These are phyloP conservation scores for barrel medic (Medicago truncatula) DNA, from an alignment of 306 rosid species.

Conservation along the genomic window DNA sequence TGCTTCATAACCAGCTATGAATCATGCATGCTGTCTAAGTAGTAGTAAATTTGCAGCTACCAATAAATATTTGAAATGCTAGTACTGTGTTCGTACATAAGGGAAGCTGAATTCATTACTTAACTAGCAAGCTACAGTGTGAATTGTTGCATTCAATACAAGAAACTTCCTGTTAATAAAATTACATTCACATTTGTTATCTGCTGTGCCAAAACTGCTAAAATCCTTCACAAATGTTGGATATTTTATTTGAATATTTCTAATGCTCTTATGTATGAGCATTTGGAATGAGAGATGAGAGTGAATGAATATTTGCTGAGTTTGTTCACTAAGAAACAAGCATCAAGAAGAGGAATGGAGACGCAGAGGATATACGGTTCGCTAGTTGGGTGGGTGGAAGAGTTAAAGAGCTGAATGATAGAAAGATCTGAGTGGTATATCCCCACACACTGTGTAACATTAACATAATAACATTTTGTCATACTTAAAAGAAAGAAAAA, in stretches of 20 bases:
- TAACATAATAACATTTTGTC: no score
- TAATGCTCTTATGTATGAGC: constrained; percentile 19
- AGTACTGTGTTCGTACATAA: constrained; percentile 41
- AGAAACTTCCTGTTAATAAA: constrained; percentile 38
- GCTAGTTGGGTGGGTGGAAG: no score
- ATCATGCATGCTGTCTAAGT: constrained; percentile 50
- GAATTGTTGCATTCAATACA: constrained; percentile 20
- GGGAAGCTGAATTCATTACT: constrained; percentile 37
- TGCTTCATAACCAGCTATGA: constrained; percentile 31
- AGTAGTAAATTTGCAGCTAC: constrained; percentile 38
- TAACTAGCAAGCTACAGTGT: constrained; percentile 34
- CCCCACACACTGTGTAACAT: no score
- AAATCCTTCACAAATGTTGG: constrained; percentile 4
- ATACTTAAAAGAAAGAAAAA: no score
- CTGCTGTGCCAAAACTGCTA: not conserved
- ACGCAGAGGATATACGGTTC: not conserved
- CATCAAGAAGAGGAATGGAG: constrained; percentile 45
- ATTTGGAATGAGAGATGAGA: constrained; percentile 37
- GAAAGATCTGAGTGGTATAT: no score
- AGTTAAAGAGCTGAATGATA: no score
- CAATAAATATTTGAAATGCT: constrained; percentile 12
- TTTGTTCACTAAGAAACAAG: constrained; percentile 47
- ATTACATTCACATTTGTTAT: constrained; percentile 39
- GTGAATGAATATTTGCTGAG: not conserved
- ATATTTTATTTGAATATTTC: not conserved